Evolutionary conservation across 805 yeast species (phyloP), one percentile per base, ranked within the genome.

Genomic region (Metschnikowia bowlesiae): DNA sequence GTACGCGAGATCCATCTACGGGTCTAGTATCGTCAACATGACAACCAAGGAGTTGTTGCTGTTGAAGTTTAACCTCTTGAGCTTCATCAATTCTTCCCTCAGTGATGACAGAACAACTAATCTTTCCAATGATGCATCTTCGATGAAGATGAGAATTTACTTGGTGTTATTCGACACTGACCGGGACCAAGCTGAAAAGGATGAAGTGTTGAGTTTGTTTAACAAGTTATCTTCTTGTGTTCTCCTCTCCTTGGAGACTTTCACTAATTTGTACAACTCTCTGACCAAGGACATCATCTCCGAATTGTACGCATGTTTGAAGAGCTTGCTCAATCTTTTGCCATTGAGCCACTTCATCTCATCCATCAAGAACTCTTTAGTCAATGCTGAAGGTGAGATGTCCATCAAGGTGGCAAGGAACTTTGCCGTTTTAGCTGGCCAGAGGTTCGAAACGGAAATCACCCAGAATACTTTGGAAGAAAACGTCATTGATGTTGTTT

Each of bases 311-410:
- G 75, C 73, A 29, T 67, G 88, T 46, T 73, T 92, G 55, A 80
- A 82, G 33, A 80, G 80, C 56, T 70, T 84, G 54, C 70, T 92
- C 52, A 82, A 82, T 51, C 72, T 89, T 53, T 71, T 92, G 47
- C 97, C 98, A 31, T 79, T 90, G 55, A 77, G 77, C 53, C 79
- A 82, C 56, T 91, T 88, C 64, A 84, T 85, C 30, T 71, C 75
- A 14, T 81, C 96, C 1, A 76, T 87, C 26, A 53, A 68, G 14
- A 69, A 68, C 18, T 65, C 73, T 0, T 71, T 80, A 54, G 62
- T 72, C 39, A 59, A 59, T 30, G 59, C 63, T 10, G 59, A 71
- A 3, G 67, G 71, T 46, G 53, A 64, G 2, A 59, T 77, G 29
- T 83, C 81, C 10, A 63, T 74, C 47, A 78, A 75, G 47, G 75